A percentile compares a stretch with the other conserved stretches of the same genome.
phyloP scores from a whole-genome alignment of 1,284 basidiomycete species.

The Uromyces viciae-fabae region DNA sequence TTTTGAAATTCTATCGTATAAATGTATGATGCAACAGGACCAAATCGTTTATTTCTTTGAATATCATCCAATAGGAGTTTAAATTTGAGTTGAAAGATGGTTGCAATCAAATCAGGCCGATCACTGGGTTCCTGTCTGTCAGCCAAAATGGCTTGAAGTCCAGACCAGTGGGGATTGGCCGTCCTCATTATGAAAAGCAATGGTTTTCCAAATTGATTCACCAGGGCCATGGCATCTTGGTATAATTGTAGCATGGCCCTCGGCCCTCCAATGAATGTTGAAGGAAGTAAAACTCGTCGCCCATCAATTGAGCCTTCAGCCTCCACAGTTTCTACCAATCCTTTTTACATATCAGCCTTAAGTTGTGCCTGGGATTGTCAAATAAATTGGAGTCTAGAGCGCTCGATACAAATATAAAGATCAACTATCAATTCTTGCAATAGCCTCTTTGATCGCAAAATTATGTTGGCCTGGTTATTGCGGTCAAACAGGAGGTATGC shows the following conservation, averaged over 20 bases:
- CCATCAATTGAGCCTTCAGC: slow-evolving; percentile 10
- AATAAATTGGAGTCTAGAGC: background rate
- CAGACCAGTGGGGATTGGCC: slow-evolving; percentile 55
- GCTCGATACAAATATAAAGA: slow-evolving; percentile 1
- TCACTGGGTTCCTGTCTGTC: background rate
- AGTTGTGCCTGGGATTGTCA: background rate
- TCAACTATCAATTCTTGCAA: slow-evolving; percentile 13
- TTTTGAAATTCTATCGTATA: slow-evolving; percentile 15
- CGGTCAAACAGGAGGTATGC: background rate
- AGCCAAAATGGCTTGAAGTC: background rate
- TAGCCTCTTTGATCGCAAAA: background rate
- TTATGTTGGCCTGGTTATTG: background rate
- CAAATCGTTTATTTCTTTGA: background rate
- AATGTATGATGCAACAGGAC: background rate
- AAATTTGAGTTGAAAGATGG: background rate
- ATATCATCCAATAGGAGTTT: background rate
- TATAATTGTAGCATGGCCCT: slow-evolving; percentile 55
- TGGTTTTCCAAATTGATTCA: slow-evolving; percentile 51
- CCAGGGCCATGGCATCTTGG: slow-evolving; percentile 56
- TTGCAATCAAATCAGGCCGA: background rate
- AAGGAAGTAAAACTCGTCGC: slow-evolving; percentile 52
- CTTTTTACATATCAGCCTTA: background rate
- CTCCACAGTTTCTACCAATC: background rate
- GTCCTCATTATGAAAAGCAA: slow-evolving; percentile 58
- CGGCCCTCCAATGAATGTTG: slow-evolving; percentile 55